Conservation (phyloP, 768 basidiomycete genomes). For the Boletales sp. region DNA sequence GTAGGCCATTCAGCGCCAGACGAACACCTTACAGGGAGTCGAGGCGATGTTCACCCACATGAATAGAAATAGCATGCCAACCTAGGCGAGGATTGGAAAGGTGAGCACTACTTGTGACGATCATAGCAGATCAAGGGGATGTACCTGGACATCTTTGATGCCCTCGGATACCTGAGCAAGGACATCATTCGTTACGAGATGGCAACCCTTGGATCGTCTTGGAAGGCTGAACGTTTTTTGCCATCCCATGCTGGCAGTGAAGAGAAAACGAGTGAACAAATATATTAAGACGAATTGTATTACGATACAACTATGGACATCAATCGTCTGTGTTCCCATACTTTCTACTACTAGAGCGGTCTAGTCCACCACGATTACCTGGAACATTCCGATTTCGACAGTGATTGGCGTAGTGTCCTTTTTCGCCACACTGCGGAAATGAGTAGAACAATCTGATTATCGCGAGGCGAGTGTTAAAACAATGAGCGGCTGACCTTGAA, state of each 20-base stretch:
- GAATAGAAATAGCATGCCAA: constrained; percentile 87
- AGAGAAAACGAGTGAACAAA: not conserved
- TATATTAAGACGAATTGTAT: not conserved
- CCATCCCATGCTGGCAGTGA: constrained; percentile 66
- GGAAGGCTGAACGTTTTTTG: constrained; percentile 77
- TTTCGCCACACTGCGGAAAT: constrained; percentile 70
- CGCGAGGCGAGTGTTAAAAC: not conserved
- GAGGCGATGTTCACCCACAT: constrained; percentile 48
- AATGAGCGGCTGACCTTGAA: constrained; percentile 59
- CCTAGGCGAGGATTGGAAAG: constrained; percentile 34
- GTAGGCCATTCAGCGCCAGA: constrained; percentile 26
- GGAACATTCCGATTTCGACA: constrained; percentile 90
- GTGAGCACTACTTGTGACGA: not conserved
- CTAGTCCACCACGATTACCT: constrained; percentile 83
- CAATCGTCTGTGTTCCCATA: constrained; percentile 29
- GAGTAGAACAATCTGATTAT: not conserved
- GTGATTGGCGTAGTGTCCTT: constrained; percentile 94
- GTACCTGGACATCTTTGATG: constrained; percentile 61
- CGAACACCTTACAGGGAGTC: too few species aligned
- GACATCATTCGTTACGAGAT: constrained; percentile 82
- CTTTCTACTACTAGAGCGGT: constrained; percentile 36
- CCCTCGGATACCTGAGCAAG: constrained; percentile 63
- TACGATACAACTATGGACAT: constrained; percentile 2
- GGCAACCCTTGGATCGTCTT: constrained; percentile 59
- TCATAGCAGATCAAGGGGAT: not conserved